Percentiles rank a stretch among this genome's conserved stretches.
Conservation (phyloP, 768 basidiomycete species). For the Harrya chromipes region DNA sequence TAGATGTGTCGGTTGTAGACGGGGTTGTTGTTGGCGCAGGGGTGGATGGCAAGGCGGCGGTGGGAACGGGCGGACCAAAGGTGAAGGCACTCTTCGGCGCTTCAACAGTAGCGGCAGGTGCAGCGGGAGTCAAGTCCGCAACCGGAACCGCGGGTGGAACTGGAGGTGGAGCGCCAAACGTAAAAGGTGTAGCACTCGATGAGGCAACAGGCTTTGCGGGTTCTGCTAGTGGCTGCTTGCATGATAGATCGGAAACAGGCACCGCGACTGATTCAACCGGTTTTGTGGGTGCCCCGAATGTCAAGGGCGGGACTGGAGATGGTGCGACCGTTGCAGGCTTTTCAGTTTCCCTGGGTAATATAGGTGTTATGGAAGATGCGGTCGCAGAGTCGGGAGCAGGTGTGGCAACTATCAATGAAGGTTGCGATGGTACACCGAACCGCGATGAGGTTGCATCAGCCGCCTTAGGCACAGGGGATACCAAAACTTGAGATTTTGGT, state of each 20-base stretch:
- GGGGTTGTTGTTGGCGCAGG: slow-evolving; percentile 6
- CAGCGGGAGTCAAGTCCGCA: slow-evolving; percentile 9
- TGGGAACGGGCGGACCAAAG: slow-evolving; percentile 27
- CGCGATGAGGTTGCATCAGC: slow-evolving; percentile 6
- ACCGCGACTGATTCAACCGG: slow-evolving; percentile 17
- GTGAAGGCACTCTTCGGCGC: slow-evolving; percentile 33
- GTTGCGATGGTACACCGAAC: slow-evolving; percentile 11
- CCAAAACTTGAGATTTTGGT: slow-evolving; percentile 4
- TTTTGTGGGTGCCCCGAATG: slow-evolving; percentile 27
- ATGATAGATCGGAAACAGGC: slow-evolving; percentile 3
- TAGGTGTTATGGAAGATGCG: slow-evolving; percentile 5
- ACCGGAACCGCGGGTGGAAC: slow-evolving; percentile 1
- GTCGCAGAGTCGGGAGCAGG: slow-evolving; percentile 1
- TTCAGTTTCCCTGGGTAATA: slow-evolving; percentile 18
- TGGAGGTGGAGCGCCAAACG: slow-evolving; percentile 26
- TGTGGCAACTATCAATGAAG: slow-evolving; percentile 4
- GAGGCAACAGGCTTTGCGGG: slow-evolving; percentile 5
- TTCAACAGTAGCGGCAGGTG: slow-evolving; percentile 15
- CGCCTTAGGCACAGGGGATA: slow-evolving; percentile 3
- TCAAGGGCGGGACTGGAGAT: slow-evolving; percentile 22
- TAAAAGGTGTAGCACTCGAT: slow-evolving; percentile 15
- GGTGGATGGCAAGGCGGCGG: slow-evolving; percentile 5
- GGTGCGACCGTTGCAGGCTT: slow-evolving; percentile 7
- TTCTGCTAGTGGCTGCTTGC: slow-evolving; percentile 11
- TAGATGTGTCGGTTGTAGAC: slow-evolving; percentile 35